Evolutionary conservation across 345 rosid genomes (phyloP), one percentile per base, ranked within the genome.

Genomic region (Eucalyptus decipiens): DNA sequence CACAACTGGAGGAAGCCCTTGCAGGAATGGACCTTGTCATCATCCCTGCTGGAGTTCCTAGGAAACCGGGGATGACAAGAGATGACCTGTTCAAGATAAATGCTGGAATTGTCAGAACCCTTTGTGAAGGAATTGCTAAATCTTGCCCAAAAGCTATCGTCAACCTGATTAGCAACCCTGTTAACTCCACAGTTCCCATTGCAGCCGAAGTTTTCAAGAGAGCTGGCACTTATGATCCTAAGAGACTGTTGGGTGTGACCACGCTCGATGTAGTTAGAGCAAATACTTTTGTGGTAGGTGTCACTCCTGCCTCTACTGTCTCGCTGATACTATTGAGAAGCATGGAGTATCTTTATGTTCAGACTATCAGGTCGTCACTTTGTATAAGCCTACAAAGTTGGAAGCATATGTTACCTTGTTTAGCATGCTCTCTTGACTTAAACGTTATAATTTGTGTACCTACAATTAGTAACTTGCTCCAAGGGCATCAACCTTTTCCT

Each of bases 41-140:
- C 48, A 96, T 98, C 88, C 99, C 99, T 40, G 99, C 99, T 37
- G 99, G 99, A 88, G 95, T 98, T 91, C 99, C 98, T 9, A 95
- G 99, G 93, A 98, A 98, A 89, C 99, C 99, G 9, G 99, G 99
- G 91, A 98, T 98, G 99, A 98, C 98, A 6, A 96, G 99, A 86
- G 99, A 98, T 91, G 99, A 98, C 94, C 95, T 98, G 45, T 98
- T 97, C 93, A 98, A 96, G 88, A 97, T 98, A 88, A 98, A 97
- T 92, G 99, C 99, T 51, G 99, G 99, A 89, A 98, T 97, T 60
- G 99, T 96, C 45, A 96, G 88, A 93, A 97, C 97, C 37, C 95
- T 98, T 48, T 95, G 97, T 58, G 99, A 98, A 92, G 97, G 97
- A 92, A 94, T 98, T 88, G 94, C 97, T 7, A 96, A 94, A 88